These are phyloP conservation scores for Melastoma candidum DNA, from an alignment of 441 rosid species.

Conservation along the genomic window DNA sequence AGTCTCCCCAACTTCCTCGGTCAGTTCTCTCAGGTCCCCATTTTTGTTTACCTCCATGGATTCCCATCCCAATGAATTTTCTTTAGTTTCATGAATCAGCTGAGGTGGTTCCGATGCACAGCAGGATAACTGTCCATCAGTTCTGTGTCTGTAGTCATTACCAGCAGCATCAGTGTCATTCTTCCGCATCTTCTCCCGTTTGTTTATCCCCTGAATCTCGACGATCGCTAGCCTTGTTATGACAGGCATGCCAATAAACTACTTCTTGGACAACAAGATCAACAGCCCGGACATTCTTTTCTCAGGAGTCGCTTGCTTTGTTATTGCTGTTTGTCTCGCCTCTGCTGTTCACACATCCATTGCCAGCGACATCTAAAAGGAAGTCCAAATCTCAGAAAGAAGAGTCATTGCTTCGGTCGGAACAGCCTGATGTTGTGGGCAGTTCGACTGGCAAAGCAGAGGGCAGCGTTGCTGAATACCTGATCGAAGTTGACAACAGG, in stretches of 20 bases:
- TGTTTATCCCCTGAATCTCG: neutral
- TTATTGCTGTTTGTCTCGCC: conserved; percentile 72
- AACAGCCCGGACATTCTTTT: conserved; percentile 72
- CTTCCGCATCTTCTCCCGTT: neutral
- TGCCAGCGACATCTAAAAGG: conserved; percentile 47
- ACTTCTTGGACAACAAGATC: conserved; percentile 69
- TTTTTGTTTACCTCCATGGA: conserved; percentile 5
- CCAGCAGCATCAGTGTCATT: conserved; percentile 62
- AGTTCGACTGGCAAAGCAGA: conserved; percentile 28
- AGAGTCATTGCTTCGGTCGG: neutral
- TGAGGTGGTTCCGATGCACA: conserved; percentile 8
- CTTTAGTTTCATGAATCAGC: neutral
- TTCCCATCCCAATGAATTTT: neutral
- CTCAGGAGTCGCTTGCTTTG: conserved; percentile 76
- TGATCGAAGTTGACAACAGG: conserved; percentile 62
- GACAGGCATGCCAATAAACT: conserved; percentile 74
- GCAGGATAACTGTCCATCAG: conserved; percentile 81
- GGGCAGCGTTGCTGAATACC: conserved; percentile 68
- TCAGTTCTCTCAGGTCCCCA: conserved; percentile 54
- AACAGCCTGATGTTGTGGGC: conserved; percentile 34
- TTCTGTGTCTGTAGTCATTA: conserved; percentile 68
- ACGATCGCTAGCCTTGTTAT: conserved; percentile 1
- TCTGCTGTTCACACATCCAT: conserved; percentile 73
- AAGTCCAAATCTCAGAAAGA: conserved; percentile 16
- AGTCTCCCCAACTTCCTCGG: conserved; percentile 47